Evolutionary conservation across 225 moss, liverwort and hornwort species (phyloP), one percentile per base, ranked within the genome.

Genomic region (Pseudoscleropodium purum): DNA sequence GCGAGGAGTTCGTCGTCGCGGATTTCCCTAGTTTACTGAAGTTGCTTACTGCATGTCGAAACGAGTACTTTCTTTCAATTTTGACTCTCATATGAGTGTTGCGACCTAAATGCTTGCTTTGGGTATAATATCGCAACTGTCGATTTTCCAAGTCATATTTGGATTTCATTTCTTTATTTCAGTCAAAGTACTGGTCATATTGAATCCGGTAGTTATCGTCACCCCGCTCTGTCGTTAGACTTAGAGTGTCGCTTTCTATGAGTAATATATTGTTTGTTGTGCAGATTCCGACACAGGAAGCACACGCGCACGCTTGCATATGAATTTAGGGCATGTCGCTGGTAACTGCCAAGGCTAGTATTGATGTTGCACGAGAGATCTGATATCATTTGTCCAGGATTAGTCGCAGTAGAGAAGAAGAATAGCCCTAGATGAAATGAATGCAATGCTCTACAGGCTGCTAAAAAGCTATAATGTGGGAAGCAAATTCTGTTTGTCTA

Each of bases 401-500:
- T 87, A 89, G 70, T 72, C 57, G 75, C 51, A 74, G 36, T 63
- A 39, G 87, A 72, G 68, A 77, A 17, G 62, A 80, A 33, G 45
- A 90, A 62, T 13, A 65, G 31, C 37, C 59, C 39, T 88, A 90
- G 88, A 93, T 94, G 92, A 93, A 90, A 93, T 93, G 93, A 93
- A 87, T 90, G 81, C 93, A 88, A 95, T 95, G 91, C 92, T 92
- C 88, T 77, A 89, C 81, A 93, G 90, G 91, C 82, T 93, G 91
- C 88, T 90, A 59, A 95, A 88, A 83, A 91, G 85, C 88, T 87
- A 59, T 78, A 91, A 91, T 82, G 92, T 92, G 64, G 92, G 93
- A 88, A 93, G 81, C 87, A 95, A 90, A 74, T 95, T 88, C 90
- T 93, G 92, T 89, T 89, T 95, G 76, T 88, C 95, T 89, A 89